These are phyloP conservation scores for Huntiella abstrusa DNA, from an alignment of 2,329 filamentous ascomycete species.

Conservation along the genomic window DNA sequence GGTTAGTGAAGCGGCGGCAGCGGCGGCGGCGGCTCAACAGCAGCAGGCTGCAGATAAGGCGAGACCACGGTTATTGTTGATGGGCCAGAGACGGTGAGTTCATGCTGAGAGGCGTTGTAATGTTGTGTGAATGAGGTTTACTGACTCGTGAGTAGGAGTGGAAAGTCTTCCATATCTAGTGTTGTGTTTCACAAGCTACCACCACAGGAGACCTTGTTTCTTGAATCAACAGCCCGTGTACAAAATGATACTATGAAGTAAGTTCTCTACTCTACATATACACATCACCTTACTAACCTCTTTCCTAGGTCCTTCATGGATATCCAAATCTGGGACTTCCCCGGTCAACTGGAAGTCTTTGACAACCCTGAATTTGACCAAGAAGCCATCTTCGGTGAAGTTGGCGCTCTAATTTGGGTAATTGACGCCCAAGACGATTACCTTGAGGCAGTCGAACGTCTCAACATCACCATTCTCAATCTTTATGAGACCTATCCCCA, in stretches of 20 bases:
- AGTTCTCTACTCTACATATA: conserved; percentile 19
- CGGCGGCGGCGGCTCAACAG: conserved; percentile 20
- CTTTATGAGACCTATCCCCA: conserved; percentile 70
- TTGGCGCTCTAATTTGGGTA: conserved; percentile 92
- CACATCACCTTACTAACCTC: neutral
- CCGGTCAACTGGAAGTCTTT: conserved; percentile 77
- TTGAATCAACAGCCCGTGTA: conserved; percentile 86
- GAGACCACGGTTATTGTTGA: conserved; percentile 74
- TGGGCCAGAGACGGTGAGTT: conserved; percentile 79
- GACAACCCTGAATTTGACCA: conserved; percentile 79
- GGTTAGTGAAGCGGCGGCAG: conserved; percentile 5
- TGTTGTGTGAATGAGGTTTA: neutral
- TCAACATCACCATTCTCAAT: conserved; percentile 77
- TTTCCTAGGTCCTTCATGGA: conserved; percentile 80
- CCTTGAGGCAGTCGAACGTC: conserved; percentile 67
- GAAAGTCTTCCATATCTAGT: conserved; percentile 94
- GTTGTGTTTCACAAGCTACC: conserved; percentile 99
- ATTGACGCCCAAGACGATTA: conserved; percentile 98
- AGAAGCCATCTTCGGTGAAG: conserved; percentile 82
- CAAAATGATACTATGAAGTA: conserved; percentile 93
- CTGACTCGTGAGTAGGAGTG: conserved; percentile 43
- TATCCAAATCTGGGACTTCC: conserved; percentile 96
- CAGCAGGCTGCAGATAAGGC: conserved; percentile 26
- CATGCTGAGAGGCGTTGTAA: neutral
- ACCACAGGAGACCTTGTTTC: conserved; percentile 83